These are phyloP conservation scores for Aspergillus cejpii DNA, from an alignment of 2,329 filamentous ascomycete genomes.

Conservation along the genomic window DNA sequence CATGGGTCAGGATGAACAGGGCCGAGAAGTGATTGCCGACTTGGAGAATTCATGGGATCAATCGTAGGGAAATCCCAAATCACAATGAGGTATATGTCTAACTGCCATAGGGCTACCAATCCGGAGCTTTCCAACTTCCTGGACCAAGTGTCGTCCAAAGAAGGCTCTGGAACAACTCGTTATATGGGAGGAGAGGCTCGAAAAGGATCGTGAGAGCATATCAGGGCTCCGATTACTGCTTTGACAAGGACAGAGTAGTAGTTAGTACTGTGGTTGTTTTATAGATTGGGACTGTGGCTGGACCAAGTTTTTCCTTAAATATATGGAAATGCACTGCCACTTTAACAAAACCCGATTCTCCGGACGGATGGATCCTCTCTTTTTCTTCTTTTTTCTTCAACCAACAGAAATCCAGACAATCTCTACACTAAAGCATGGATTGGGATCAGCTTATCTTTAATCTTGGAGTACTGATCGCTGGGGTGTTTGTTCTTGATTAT, in stretches of 20 bases:
- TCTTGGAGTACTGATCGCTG: slow-evolving; percentile 31
- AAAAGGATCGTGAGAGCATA: neutral
- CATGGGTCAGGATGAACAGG: neutral
- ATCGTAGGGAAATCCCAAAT: neutral
- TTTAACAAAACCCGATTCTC: too few species aligned
- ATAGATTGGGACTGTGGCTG: too few species aligned
- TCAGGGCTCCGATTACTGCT: too few species aligned
- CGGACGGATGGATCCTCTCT: too few species aligned
- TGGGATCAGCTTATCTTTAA: slow-evolving; percentile 38
- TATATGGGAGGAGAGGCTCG: neutral
- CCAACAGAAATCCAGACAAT: too few species aligned
- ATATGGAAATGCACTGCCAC: too few species aligned
- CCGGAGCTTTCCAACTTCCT: neutral
- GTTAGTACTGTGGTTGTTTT: too few species aligned
- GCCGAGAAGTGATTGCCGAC: neutral
- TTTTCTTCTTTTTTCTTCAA: too few species aligned
- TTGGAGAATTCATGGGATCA: neutral
- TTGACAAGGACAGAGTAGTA: too few species aligned
- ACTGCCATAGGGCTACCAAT: neutral
- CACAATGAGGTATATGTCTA: neutral
- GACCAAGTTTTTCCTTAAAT: too few species aligned
- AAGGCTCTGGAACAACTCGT: neutral
- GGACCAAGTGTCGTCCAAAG: neutral
- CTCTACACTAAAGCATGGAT: slow-evolving; percentile 17
- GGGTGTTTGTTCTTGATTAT: slow-evolving; percentile 47